Base-by-base conservation (phyloP, 2,329 filamentous ascomycete species). In the Penicillium freii region DNA sequence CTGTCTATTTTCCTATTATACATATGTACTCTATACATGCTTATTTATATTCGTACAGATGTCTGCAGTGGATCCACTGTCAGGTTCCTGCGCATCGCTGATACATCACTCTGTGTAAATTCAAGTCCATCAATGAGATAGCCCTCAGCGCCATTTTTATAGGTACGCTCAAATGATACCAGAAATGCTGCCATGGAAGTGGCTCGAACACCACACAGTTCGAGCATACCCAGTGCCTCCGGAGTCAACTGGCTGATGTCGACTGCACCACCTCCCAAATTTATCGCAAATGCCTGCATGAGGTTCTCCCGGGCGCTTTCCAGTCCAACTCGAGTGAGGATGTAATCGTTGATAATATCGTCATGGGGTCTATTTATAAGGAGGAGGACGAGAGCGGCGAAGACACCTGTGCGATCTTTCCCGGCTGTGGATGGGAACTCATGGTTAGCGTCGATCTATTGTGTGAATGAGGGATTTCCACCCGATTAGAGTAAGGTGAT, bases 381-480 rank as follows among this genome's bases (percentile, higher is more conserved):
- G 25, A 82, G 76, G 23, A 91, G 78, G 3, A 92, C 73, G 19
- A 92, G 66, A 3, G 87, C 88, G 34, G 85, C 83, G n/a, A 91
- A 73, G 3, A 92, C 81, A 2, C 89, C 89, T 0, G 89, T 92
- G 31, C 89, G 81, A 71, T 92, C 89, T 74, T 92, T 92, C n/a
- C 89, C 89, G 0, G 88, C 89, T 3, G 84, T 87, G 51, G 19
- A 23, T 39, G 15, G 11, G 21, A 38, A 36, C 23, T 5, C 9
- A 38, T 19, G 31, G 19, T 55, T 11, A 56, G 33, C 19, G 31
- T 39, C 21, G 15, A 23, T 42, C n/a, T 7, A 25, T 3, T 23
- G 17, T 23, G 17, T 17, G 9, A 5, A 34, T 4, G 17, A 13
- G n/a, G 11, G 1, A 13, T 17, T 38, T 21, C 13, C n/a, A 21